Conservation (phyloP, 495 filamentous ascomycete species). For the Evansstolkia leycettana region DNA sequence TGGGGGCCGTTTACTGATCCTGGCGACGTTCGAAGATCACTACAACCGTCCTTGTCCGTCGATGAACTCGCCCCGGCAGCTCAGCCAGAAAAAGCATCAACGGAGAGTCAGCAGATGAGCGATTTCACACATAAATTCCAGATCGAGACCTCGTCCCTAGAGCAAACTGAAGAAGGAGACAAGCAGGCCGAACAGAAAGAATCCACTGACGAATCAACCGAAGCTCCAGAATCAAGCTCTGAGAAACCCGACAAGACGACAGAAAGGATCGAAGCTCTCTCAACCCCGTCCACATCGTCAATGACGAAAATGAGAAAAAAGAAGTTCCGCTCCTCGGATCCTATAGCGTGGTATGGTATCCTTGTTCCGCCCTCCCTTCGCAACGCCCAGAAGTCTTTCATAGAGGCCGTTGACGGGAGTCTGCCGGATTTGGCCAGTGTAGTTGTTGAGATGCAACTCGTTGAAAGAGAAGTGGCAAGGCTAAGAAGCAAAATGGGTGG, state of each 20-base stretch:
- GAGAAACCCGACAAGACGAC: not conserved
- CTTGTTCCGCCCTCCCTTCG: conserved; percentile 48
- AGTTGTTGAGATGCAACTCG: conserved; percentile 53
- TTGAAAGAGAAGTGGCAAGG: conserved; percentile 56
- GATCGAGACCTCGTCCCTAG: not conserved
- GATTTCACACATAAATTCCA: not conserved
- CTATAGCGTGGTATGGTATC: conserved; percentile 60
- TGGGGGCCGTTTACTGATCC: not conserved
- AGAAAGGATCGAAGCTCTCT: not conserved
- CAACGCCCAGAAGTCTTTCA: conserved; percentile 42
- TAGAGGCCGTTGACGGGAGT: conserved; percentile 18
- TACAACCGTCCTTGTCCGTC: not conserved
- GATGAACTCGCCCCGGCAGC: not conserved
- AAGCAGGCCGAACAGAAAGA: not conserved
- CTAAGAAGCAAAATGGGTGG: conserved; percentile 26
- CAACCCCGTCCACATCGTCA: not conserved
- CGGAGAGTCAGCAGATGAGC: not conserved
- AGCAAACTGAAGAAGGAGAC: not conserved
- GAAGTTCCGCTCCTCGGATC: conserved; percentile 33
- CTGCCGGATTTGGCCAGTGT: conserved; percentile 34
- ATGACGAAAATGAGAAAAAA: conserved; percentile 7
- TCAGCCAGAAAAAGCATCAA: not conserved
- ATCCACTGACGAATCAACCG: not conserved
- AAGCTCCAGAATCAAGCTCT: too few species aligned
- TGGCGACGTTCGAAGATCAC: not conserved